These are phyloP conservation scores for Malania oleifera DNA, from an alignment of 164 flowering plant species.

Conservation along the genomic window DNA sequence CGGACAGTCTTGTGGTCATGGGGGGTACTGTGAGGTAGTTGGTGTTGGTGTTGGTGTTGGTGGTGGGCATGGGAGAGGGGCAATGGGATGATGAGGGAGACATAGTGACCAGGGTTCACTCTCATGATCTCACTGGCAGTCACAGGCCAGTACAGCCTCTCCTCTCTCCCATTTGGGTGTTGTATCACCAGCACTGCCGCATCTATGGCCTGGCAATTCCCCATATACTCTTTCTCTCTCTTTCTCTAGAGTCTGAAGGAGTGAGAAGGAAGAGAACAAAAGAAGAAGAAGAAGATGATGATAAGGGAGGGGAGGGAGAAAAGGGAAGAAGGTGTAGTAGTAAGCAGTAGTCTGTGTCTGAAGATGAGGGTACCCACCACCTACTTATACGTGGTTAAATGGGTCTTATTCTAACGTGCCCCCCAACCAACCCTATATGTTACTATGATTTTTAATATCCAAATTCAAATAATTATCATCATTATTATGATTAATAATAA, in stretches of 20 bases:
- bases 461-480: no score
- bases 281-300: constrained; percentile 8
- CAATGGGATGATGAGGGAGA: constrained; percentile 39
- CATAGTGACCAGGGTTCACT: constrained; percentile 44
- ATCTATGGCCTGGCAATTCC: constrained; percentile 50
- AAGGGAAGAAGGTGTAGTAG: constrained; percentile 10
- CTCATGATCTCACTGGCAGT: constrained; percentile 39
- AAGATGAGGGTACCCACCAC: constrained; percentile 16
- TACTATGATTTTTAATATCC: no score
- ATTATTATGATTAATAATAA: no score
- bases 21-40: background rate
- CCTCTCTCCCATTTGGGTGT: constrained; percentile 42
- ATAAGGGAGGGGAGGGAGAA: constrained; percentile 2
- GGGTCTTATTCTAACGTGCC: constrained; percentile 18
- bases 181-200: constrained; percentile 49
- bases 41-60: background rate
- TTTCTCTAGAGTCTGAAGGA: background rate
- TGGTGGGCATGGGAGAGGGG: constrained; percentile 15
- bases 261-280: constrained; percentile 8
- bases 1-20: constrained; percentile 19
- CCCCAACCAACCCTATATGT: constrained; percentile 11
- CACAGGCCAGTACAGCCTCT: constrained; percentile 37
- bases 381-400: constrained; percentile 12
- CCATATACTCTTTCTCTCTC: constrained; percentile 29
- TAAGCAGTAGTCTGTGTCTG: constrained; percentile 27